Base-by-base conservation (phyloP, 495 filamentous ascomycete species). In the Penicilliopsis zonata region DNA sequence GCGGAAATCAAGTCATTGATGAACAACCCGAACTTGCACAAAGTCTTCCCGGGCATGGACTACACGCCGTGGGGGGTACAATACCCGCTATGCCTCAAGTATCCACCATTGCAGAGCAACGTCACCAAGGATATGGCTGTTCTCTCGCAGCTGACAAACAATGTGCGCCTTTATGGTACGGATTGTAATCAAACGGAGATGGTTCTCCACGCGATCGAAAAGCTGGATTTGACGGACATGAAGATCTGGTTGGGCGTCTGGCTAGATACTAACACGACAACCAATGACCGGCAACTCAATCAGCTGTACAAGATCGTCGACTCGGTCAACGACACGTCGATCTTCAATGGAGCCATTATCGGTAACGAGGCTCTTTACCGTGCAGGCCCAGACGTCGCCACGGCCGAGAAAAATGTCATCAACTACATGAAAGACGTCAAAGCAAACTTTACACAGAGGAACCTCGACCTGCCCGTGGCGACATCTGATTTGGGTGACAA, bases 171-270 rank as follows among this genome's bases (percentile, higher is more conserved):
- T 9, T 98, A 98, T 51, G 90, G 90, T 15, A 95, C 84, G 10
- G 90, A 98, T 57, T 98, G 90, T 69, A 95, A 96, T 51, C 88
- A 95, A 55, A 95, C 90, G 0, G 76, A 94, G 50, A 86, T 96
- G 83, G 79, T 90, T 1, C 68, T 96, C 24, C 76, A 88, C 44
- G 74, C 86, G 4, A 77, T 98, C 47, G 64, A 78, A 32, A 69
- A 67, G 31, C 67, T 96, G 19, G 70, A 71, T 20, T 54, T 94
- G 32, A 71, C 74, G 13, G 70, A 78, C 42, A 78, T 94, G 63
- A 94, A 90, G 43, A 66, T 98, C 40, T 95, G 90, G 90, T 67
- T 95, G 13, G 90, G 90, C 9, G 88, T 96, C 13, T 98, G 87
- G 86, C 77, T 88, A 36, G 86, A 86, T 49, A 65, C 61, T 24